Evolutionary conservation across 495 filamentous ascomycete genomes (phyloP), one percentile per base, ranked within the genome.

Genomic region (Acidomyces sp.): DNA sequence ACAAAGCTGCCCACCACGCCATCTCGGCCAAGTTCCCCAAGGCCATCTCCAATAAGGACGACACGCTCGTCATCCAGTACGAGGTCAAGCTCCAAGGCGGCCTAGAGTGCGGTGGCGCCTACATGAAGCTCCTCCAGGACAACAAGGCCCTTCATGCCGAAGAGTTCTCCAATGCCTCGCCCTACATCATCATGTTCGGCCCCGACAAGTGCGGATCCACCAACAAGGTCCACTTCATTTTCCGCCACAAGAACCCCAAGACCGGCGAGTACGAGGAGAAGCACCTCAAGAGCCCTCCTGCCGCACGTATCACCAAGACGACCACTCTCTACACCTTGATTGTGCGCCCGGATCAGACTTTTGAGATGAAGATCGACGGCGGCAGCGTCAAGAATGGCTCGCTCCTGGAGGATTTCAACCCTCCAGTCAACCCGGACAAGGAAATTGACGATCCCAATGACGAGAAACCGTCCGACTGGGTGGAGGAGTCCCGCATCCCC

Each of bases 231-330:
- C 92, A 99, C 73, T 93, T 99, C 68, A 99, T 99, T 65, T 92
- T 99, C 80, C 88, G 90, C 61, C 92, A 96, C 82, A 99, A 96
- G 81, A 99, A 96, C 76, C 92, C 92, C 56, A 96, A 94, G 82
- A 95, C 85, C 35, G 87, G 90, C 63, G 88, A 95, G 64, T 99
- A 99, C 55, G 90, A 96, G 74, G 92, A 99, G 81, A 99, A 99
- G 77, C 92, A 99, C 68, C 72, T 96, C 39, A 81, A 74, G 61
- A 71, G 72, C 53, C 77, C 90, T 28, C 85, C 92, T 29, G 66
- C 77, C 36, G 86, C 88, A 56, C 78, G 77, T 55, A 92, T 88
- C 59, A 72, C 73, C 66, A 95, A 95, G 76, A 76, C 80, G 48
- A 81, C 85, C 39, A 77, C 87, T 51, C 75, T 99, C 32, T 99